These are phyloP conservation scores for Cymodocea nodosa DNA, from an alignment of 116 monocot species.

Conservation along the genomic window DNA sequence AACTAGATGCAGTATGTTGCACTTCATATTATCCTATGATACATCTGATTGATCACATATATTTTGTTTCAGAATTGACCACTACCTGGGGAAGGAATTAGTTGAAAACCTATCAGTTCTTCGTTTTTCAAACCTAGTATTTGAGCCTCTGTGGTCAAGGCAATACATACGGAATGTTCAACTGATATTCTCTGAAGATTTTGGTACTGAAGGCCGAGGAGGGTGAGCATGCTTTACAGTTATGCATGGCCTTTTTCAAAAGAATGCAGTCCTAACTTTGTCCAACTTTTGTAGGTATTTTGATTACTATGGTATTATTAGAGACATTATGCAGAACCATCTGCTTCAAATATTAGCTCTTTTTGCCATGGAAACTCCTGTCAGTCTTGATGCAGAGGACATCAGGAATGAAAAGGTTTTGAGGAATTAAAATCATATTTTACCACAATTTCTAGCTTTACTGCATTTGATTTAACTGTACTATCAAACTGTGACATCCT, in stretches of 20 bases:
- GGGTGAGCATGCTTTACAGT: slow-evolving; percentile 36
- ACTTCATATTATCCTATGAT: too few species aligned
- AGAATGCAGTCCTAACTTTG: not conserved
- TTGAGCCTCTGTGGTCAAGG: slow-evolving; percentile 96
- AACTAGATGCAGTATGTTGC: not conserved
- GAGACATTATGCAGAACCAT: slow-evolving; percentile 99
- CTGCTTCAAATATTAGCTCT: slow-evolving; percentile 93
- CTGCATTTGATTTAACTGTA: not conserved
- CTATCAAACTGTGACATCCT: not conserved
- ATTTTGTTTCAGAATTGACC: slow-evolving; percentile 62
- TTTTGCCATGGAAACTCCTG: slow-evolving; percentile 99
- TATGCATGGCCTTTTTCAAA: too few species aligned
- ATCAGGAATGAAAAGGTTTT: slow-evolving; percentile 91
- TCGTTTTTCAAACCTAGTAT: slow-evolving; percentile 96
- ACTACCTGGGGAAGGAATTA: slow-evolving; percentile 96
- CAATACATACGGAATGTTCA: slow-evolving; percentile 97
- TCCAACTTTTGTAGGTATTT: slow-evolving; percentile 53
- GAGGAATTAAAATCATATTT: not conserved
- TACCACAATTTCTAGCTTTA: not conserved
- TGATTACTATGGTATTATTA: slow-evolving; percentile 82
- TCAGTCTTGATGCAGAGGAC: slow-evolving; percentile 89
- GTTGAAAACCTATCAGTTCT: slow-evolving; percentile 96
- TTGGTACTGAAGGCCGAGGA: slow-evolving; percentile 99
- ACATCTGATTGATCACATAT: not conserved
- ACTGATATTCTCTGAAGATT: slow-evolving; percentile 94